A percentile compares a stretch with the other conserved stretches of the same genome.
Evolutionary conservation across 2,329 filamentous ascomycete genomes (phyloP).

Genomic region (Chrysoporthe deuterocubensis): DNA sequence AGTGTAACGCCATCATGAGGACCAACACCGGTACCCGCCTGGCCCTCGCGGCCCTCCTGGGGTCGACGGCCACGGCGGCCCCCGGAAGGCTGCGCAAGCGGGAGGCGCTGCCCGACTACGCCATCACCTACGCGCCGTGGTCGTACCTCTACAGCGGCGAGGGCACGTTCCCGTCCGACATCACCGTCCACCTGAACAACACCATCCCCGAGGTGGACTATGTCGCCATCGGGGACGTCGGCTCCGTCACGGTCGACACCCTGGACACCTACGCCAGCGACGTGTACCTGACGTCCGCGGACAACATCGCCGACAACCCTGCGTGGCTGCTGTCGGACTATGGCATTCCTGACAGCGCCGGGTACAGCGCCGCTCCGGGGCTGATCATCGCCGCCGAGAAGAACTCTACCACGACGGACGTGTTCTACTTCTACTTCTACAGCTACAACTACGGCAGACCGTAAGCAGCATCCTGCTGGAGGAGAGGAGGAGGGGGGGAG

Average conservation of each 20-base stretch:
- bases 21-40: neutral
- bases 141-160: conserved; percentile 31
- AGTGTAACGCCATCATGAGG: neutral
- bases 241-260: conserved; percentile 29
- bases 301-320: conserved; percentile 26
- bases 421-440: conserved; percentile 33
- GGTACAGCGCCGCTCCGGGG: conserved; percentile 31
- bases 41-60: neutral
- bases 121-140: conserved; percentile 30
- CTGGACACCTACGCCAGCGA: conserved; percentile 25
- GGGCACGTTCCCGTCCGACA: conserved; percentile 31
- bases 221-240: conserved; percentile 19
- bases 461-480: conserved; percentile 12
- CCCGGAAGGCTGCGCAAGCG: conserved; percentile 14
- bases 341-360: conserved; percentile 25
- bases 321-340: conserved; percentile 30
- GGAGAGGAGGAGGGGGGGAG: neutral
- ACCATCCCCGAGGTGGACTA: conserved; percentile 29
- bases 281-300: conserved; percentile 30
- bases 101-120: conserved; percentile 30
- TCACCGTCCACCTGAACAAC: conserved; percentile 31
- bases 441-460: conserved; percentile 32
- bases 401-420: conserved; percentile 31
- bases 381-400: conserved; percentile 33
- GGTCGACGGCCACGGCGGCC: conserved; percentile 6